A percentile compares a stretch with the other conserved stretches of the same genome.
phyloP scores from a whole-genome alignment of 441 rosid genomes.

The Erodium texanum region DNA sequence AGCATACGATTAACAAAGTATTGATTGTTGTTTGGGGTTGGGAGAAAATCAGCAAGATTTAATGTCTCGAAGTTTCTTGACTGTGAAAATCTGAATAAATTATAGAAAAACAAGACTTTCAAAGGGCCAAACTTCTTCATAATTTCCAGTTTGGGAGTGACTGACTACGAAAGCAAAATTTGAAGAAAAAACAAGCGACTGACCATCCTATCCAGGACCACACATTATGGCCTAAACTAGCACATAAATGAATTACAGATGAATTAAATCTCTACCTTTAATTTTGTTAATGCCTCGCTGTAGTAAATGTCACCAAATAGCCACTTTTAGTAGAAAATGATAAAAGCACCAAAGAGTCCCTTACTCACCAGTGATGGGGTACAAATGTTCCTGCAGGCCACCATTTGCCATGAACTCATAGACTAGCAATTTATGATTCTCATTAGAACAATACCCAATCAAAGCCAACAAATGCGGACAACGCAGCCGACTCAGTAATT shows the following conservation, averaged over 20 bases:
- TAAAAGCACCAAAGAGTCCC: not conserved
- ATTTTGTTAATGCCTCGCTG: not conserved
- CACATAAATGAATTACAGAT: not conserved
- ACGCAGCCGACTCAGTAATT: constrained; percentile 55
- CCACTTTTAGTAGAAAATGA: not conserved
- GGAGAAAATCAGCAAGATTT: not conserved
- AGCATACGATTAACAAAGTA: not conserved
- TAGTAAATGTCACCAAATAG: constrained; percentile 2
- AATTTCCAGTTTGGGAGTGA: not conserved
- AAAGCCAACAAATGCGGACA: constrained; percentile 72
- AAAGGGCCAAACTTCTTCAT: not conserved
- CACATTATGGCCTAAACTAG: constrained; percentile 1
- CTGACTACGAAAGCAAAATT: not conserved
- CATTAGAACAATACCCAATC: constrained; percentile 82
- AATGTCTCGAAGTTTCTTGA: not conserved
- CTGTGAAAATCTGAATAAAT: too few relatives aligned
- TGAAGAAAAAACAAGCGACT: too few relatives aligned
- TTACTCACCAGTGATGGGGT: constrained; percentile 46
- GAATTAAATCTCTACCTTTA: not conserved
- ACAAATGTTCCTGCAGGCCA: constrained; percentile 59
- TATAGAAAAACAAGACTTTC: not conserved
- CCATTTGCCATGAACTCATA: constrained; percentile 74
- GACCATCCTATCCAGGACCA: not conserved
- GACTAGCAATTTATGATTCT: constrained; percentile 49
- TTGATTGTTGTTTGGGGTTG: not conserved